Evolutionary conservation across 2,329 filamentous ascomycete genomes (phyloP), one percentile per base, ranked within the genome.

Genomic region (Hymenoscyphus albidus): DNA sequence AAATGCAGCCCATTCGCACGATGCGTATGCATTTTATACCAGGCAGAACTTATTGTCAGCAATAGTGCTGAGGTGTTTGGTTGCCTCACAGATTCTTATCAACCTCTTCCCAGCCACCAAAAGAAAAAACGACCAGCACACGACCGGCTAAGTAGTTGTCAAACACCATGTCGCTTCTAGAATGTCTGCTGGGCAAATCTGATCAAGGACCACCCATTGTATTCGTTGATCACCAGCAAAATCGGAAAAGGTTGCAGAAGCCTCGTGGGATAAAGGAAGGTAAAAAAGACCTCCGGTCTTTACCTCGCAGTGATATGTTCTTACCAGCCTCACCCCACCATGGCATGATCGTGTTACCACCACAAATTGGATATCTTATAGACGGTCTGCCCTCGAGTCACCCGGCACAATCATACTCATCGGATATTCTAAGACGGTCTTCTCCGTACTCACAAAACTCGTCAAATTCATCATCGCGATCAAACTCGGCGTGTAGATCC

Each of bases 221-320:
- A 16, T 38, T 31, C n/a, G 14, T n/a, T 13, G 27, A 38, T 32
- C 54, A 31, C 18, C 27, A 57, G 10, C 27, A 57, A 57, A 5
- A 35, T 12, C 27, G 32, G 35, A 57, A 38, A 35, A 57, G 12
- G 31, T 38, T 57, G 6, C 54, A 57, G 32, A 57, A 57, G 13
- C 54, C 54, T 16, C 54, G 54, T 16, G 54, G 54, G 32, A 57
- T 57, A 32, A 57, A 57, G 13, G 27, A 13, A 14, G 27, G 27
- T 2, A 61, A 54, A 61, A 61, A 54, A 13, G 31, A 61, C 31
- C 27, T 54, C 44, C 39, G 44, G 14, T 18, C 62, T 55, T 65
- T 64, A 61, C 58, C 63, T 58, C 59, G 62, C 39, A 58, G 58
- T 55, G 59, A 61, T 39, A 62, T 62, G 39, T n/a, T 64, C 12